phyloP scores from a whole-genome alignment of 805 yeast genomes.

The Saturnispora zaruensis region DNA sequence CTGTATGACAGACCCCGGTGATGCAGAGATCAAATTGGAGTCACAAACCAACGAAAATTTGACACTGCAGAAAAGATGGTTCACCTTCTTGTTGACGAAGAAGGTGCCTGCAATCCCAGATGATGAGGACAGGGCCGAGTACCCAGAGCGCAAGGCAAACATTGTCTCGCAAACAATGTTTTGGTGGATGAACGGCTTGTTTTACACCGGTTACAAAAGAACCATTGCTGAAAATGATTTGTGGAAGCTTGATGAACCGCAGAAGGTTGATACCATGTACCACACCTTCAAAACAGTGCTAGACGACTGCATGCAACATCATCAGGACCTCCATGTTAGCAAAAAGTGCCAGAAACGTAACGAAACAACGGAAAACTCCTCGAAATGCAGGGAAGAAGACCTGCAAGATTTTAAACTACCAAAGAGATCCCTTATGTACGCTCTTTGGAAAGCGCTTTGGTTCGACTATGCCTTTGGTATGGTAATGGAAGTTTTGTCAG shows the following conservation, averaged over 20 bases:
- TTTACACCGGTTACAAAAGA: constrained; percentile 62
- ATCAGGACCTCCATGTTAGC: constrained; percentile 13
- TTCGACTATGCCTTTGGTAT: constrained; percentile 35
- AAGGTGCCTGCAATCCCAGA: constrained; percentile 43
- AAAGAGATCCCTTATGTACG: constrained; percentile 21
- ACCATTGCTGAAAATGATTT: constrained; percentile 60
- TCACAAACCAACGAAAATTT: constrained; percentile 2
- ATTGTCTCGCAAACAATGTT: constrained; percentile 40
- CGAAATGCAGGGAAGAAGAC: constrained; percentile 15
- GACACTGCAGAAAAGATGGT: constrained; percentile 36
- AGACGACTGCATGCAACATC: constrained; percentile 22
- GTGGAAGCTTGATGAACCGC: constrained; percentile 36
- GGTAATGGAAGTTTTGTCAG: constrained; percentile 35
- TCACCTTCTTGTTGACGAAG: constrained; percentile 42
- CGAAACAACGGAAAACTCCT: constrained; percentile 16
- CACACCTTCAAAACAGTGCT: constrained; percentile 30
- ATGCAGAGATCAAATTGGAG: constrained; percentile 1
- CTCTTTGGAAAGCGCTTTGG: constrained; percentile 43
- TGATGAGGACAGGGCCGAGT: constrained; percentile 41
- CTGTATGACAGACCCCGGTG: too few relatives aligned
- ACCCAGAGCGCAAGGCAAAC: constrained; percentile 39
- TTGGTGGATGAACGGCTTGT: constrained; percentile 61
- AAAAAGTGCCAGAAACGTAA: constrained; percentile 24
- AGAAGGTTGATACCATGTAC: constrained; percentile 35
- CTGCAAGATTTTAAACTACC: constrained; percentile 23